phyloP scores from a whole-genome alignment of 148 eudicot genomes.

The Fagopyrum esculentum region DNA sequence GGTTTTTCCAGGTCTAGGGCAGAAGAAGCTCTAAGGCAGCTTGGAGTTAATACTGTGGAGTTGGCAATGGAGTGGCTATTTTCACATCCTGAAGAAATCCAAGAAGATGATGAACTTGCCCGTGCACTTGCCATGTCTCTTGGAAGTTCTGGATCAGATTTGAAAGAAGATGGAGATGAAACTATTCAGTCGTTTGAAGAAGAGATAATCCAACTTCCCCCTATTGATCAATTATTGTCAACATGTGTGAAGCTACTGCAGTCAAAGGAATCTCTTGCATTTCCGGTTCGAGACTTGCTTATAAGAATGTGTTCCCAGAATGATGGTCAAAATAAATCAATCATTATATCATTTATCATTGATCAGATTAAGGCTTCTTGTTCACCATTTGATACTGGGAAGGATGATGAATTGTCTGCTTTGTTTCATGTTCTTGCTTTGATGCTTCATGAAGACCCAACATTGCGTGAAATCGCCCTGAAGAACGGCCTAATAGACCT shows the following conservation, averaged over 20 bases:
- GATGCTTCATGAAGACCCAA: slow-evolving; percentile 83
- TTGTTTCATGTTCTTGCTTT: slow-evolving; percentile 87
- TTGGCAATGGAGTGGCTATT: slow-evolving; percentile 98
- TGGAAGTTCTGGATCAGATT: slow-evolving; percentile 60
- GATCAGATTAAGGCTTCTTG: slow-evolving; percentile 74
- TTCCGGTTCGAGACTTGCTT: slow-evolving; percentile 91
- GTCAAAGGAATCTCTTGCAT: slow-evolving; percentile 78
- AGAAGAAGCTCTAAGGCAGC: slow-evolving; percentile 95
- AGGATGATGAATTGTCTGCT: slow-evolving; percentile 48
- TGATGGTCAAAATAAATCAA: slow-evolving; percentile 67
- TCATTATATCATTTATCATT: slow-evolving; percentile 54
- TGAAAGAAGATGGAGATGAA: slow-evolving; percentile 61
- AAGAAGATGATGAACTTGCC: slow-evolving; percentile 94
- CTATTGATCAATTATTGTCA: slow-evolving; percentile 61
- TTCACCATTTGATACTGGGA: slow-evolving; percentile 45
- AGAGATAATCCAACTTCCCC: slow-evolving; percentile 72
- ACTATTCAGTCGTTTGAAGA: slow-evolving; percentile 55
- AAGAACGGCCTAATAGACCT: slow-evolving; percentile 66
- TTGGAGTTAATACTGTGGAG: slow-evolving; percentile 95
- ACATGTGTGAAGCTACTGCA: slow-evolving; percentile 75
- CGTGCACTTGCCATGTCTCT: slow-evolving; percentile 99
- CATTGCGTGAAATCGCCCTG: slow-evolving; percentile 65
- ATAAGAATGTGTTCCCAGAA: slow-evolving; percentile 83
- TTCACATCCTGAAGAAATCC: slow-evolving; percentile 83
- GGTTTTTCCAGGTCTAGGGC: slow-evolving; percentile 92